These are phyloP conservation scores for Laburnicola sp. DNA, from an alignment of 2,329 filamentous ascomycete genomes.

Conservation along the genomic window DNA sequence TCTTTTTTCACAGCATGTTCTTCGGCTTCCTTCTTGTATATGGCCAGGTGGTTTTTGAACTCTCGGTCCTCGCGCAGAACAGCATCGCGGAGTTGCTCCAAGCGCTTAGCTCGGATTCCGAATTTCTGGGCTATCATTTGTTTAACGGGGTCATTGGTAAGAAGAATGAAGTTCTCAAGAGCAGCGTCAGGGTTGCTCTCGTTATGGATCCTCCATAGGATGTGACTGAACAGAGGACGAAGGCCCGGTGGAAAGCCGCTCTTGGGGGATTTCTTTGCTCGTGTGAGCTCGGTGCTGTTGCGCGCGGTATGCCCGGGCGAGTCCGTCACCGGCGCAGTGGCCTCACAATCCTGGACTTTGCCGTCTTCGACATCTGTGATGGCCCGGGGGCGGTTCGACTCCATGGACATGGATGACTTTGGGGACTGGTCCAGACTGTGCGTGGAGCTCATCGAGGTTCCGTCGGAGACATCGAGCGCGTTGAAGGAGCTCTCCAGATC, in stretches of 20 bases:
- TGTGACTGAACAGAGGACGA: slow-evolving; percentile 55
- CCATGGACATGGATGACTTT: slow-evolving; percentile 46
- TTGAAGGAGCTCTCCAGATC: slow-evolving; percentile 45
- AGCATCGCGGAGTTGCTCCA: slow-evolving; percentile 55
- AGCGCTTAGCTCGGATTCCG: slow-evolving; percentile 54
- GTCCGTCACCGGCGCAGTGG: slow-evolving; percentile 10
- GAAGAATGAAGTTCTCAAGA: slow-evolving; percentile 55
- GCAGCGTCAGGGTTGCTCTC: slow-evolving; percentile 52
- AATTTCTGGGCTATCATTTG: slow-evolving; percentile 53
- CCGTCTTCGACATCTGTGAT: slow-evolving; percentile 28
- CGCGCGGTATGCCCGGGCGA: slow-evolving; percentile 36
- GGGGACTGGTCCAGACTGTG: slow-evolving; percentile 46
- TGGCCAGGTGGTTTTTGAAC: slow-evolving; percentile 46
- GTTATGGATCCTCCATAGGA: slow-evolving; percentile 56
- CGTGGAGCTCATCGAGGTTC: slow-evolving; percentile 50
- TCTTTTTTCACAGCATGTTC: slow-evolving; percentile 21
- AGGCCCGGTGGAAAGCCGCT: slow-evolving; percentile 44
- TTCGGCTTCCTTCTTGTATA: slow-evolving; percentile 44
- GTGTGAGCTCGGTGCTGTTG: slow-evolving; percentile 32
- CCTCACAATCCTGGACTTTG: slow-evolving; percentile 29
- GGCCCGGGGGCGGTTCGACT: slow-evolving; percentile 40
- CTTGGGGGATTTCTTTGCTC: slow-evolving; percentile 32
- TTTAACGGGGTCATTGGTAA: slow-evolving; percentile 54
- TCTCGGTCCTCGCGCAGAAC: slow-evolving; percentile 55
- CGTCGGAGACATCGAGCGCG: slow-evolving; percentile 42